These are phyloP conservation scores for Termitomyces sp. DNA, from an alignment of 768 basidiomycete genomes.

Conservation along the genomic window DNA sequence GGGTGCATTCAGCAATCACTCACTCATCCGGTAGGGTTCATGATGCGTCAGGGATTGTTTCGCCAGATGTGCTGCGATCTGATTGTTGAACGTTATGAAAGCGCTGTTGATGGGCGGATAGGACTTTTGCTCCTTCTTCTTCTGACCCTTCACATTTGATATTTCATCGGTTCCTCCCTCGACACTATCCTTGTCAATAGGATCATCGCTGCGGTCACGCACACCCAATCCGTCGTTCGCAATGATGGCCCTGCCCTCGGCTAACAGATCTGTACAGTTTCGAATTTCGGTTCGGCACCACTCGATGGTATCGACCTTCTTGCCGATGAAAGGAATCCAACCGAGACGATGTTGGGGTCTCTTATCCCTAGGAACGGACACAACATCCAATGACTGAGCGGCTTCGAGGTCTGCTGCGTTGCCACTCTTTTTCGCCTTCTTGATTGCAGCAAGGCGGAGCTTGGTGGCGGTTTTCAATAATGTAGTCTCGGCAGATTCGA, in stretches of 20 bases:
- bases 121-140: conserved; percentile 17
- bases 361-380: conserved; percentile 58
- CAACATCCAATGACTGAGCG: conserved; percentile 17
- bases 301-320: conserved; percentile 92
- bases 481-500: conserved; percentile 83
- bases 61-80: conserved; percentile 91
- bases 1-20: conserved; percentile 9
- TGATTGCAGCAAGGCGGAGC: conserved; percentile 52
- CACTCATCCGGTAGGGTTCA: conserved; percentile 78
- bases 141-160: neutral
- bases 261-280: conserved; percentile 47
- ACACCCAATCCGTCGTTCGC: conserved; percentile 25
- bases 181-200: conserved; percentile 6
- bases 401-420: conserved; percentile 19
- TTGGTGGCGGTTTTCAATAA: conserved; percentile 77
- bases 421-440: conserved; percentile 38
- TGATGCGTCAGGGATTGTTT: conserved; percentile 74
- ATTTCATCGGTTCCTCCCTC: conserved; percentile 9
- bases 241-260: conserved; percentile 41
- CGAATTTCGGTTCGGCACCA: conserved; percentile 81
- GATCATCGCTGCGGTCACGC: conserved; percentile 12
- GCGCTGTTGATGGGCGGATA: conserved; percentile 68
- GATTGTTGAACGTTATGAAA: conserved; percentile 89
- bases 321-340: conserved; percentile 59
- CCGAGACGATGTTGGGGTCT: conserved; percentile 80